These are phyloP conservation scores for Jatropha multifida DNA, from an alignment of 441 rosid genomes.

Conservation along the genomic window DNA sequence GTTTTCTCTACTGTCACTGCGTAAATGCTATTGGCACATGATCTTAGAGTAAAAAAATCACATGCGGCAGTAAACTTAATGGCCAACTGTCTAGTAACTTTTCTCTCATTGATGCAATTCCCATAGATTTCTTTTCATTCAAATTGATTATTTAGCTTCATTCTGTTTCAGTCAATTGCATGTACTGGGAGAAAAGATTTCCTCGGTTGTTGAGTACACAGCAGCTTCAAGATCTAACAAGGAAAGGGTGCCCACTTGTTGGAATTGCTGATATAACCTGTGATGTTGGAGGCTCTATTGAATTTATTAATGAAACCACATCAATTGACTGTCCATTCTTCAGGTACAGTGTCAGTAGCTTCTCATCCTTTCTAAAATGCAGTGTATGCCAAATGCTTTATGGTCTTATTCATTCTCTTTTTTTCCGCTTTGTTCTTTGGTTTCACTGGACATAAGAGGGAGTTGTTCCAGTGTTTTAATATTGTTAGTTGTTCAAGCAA, in stretches of 20 bases:
- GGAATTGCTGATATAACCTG: conserved; percentile 94
- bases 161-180: conserved; percentile 72
- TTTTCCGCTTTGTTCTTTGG: neutral
- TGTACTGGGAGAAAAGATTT: conserved; percentile 96
- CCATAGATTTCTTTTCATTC: neutral
- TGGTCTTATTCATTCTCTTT: neutral
- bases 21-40: neutral
- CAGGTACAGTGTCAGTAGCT: conserved; percentile 42
- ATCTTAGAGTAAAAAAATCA: neutral
- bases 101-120: neutral
- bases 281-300: conserved; percentile 84
- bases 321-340: conserved; percentile 80
- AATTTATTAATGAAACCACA: conserved; percentile 74
- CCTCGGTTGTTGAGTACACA: conserved; percentile 66
- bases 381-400: conserved; percentile 5
- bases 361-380: conserved; percentile 9
- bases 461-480: neutral
- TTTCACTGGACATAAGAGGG: neutral
- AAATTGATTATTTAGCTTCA: conserved; percentile 8
- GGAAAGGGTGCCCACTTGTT: conserved; percentile 66
- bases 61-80: neutral
- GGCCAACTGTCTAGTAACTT: neutral
- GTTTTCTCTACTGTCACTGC: neutral
- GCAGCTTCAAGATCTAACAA: conserved; percentile 65
- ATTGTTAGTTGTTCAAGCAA: neutral